These are phyloP conservation scores for Metschnikowia vanudenii DNA, from an alignment of 805 yeast genomes.

Conservation along the genomic window DNA sequence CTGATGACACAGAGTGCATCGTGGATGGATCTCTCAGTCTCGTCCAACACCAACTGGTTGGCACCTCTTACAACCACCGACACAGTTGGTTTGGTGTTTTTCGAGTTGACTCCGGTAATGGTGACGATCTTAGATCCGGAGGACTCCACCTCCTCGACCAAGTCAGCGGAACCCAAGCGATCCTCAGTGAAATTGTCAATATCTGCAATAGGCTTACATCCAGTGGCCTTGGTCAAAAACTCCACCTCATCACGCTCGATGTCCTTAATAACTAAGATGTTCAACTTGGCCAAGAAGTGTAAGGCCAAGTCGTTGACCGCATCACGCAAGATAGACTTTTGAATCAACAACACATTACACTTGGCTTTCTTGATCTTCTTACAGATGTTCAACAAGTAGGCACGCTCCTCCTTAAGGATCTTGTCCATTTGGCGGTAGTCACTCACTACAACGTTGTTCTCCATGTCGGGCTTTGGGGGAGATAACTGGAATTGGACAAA, in stretches of 20 bases:
- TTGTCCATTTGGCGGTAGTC: constrained; percentile 99
- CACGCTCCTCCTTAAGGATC: constrained; percentile 95
- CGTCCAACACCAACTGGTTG: constrained; percentile 84
- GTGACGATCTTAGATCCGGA: constrained; percentile 88
- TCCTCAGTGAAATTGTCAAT: constrained; percentile 91
- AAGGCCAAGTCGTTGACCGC: constrained; percentile 93
- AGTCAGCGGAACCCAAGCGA: constrained; percentile 86
- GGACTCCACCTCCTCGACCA: constrained; percentile 86
- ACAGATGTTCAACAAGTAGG: constrained; percentile 89
- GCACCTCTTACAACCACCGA: constrained; percentile 96
- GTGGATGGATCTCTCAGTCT: constrained; percentile 94
- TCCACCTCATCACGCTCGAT: constrained; percentile 96
- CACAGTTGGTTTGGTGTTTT: constrained; percentile 64
- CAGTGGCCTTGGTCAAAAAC: constrained; percentile 77
- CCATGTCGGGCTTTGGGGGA: constrained; percentile 97
- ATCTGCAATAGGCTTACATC: constrained; percentile 96
- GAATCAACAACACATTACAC: constrained; percentile 88
- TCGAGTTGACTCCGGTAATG: constrained; percentile 69
- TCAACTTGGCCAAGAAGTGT: constrained; percentile 89
- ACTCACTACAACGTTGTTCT: constrained; percentile 93
- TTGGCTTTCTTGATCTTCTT: constrained; percentile 95
- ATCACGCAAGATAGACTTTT: constrained; percentile 89
- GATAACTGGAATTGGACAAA: constrained; percentile 91
- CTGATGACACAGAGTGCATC: constrained; percentile 94
- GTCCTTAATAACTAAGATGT: constrained; percentile 92